These are phyloP conservation scores for Cryptococcus floricola DNA, from an alignment of 1,284 basidiomycete genomes.

Conservation along the genomic window DNA sequence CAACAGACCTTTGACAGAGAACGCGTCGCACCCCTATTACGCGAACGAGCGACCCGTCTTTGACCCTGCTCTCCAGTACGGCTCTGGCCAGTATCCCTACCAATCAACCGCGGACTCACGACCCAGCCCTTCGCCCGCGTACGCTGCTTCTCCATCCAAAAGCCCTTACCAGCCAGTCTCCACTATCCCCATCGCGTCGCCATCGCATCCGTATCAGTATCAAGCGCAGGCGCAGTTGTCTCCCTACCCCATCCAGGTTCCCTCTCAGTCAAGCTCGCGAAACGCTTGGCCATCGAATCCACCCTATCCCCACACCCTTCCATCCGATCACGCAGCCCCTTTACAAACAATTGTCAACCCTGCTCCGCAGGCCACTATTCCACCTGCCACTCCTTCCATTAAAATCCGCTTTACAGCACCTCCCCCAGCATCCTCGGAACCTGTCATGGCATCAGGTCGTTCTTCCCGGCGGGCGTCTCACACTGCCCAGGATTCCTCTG, in stretches of 20 bases:
- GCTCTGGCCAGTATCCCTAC: not conserved
- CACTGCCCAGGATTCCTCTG: not conserved
- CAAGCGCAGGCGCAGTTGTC: not conserved
- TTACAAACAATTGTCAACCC: not conserved
- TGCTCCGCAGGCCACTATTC: not conserved
- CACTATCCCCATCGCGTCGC: not conserved
- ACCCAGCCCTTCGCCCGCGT: not conserved
- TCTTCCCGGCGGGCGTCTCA: not conserved
- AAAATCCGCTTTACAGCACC: constrained; percentile 22
- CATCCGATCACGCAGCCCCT: not conserved
- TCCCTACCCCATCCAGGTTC: not conserved
- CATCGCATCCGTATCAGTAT: not conserved
- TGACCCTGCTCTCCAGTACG: not conserved
- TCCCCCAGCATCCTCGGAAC: not conserved
- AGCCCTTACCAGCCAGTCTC: not conserved
- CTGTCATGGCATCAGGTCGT: constrained; percentile 6
- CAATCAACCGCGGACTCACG: not conserved
- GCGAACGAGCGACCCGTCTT: not conserved
- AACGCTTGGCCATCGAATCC: not conserved
- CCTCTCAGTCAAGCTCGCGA: not conserved
- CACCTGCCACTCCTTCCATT: constrained; percentile 2
- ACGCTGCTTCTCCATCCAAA: not conserved
- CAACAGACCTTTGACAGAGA: not conserved
- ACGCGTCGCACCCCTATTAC: not conserved
- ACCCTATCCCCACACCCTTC: not conserved